phyloP scores from a whole-genome alignment of 148 eudicot genomes.

The Polygonum maritimum region DNA sequence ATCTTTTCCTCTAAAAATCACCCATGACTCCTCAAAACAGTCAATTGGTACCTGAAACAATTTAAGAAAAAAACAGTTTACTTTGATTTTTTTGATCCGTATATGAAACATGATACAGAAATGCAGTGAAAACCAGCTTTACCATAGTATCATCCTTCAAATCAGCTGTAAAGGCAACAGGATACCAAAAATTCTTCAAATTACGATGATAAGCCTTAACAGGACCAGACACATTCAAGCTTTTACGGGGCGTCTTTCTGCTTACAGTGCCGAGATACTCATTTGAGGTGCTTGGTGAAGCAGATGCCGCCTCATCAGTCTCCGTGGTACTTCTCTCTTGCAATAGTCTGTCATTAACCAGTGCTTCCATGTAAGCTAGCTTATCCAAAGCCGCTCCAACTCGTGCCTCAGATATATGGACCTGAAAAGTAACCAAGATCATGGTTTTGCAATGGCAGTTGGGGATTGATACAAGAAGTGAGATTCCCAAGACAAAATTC shows the following conservation, averaged over 20 bases:
- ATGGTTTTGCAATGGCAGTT: constrained; percentile 2
- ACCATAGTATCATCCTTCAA: constrained; percentile 91
- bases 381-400: constrained; percentile 77
- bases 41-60: constrained; percentile 70
- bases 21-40: constrained; percentile 95
- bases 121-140: constrained; percentile 13
- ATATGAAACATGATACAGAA: background rate
- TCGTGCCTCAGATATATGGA: constrained; percentile 91
- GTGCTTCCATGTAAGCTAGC: constrained; percentile 86
- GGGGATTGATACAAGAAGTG: background rate
- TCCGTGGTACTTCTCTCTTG: constrained; percentile 50
- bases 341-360: constrained; percentile 76
- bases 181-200: constrained; percentile 90
- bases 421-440: constrained; percentile 28
- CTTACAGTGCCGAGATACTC: constrained; percentile 25
- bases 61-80: background rate
- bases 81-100: background rate
- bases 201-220: constrained; percentile 57
- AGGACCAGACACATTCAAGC: constrained; percentile 78
- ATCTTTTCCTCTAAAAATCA: constrained; percentile 83
- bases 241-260: constrained; percentile 39
- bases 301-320: constrained; percentile 23
- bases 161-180: constrained; percentile 81
- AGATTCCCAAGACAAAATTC: background rate
- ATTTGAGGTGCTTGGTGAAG: constrained; percentile 46